phyloP scores from a whole-genome alignment of 2,329 filamentous ascomycete genomes.

The Thielaviopsis ethacetica region DNA sequence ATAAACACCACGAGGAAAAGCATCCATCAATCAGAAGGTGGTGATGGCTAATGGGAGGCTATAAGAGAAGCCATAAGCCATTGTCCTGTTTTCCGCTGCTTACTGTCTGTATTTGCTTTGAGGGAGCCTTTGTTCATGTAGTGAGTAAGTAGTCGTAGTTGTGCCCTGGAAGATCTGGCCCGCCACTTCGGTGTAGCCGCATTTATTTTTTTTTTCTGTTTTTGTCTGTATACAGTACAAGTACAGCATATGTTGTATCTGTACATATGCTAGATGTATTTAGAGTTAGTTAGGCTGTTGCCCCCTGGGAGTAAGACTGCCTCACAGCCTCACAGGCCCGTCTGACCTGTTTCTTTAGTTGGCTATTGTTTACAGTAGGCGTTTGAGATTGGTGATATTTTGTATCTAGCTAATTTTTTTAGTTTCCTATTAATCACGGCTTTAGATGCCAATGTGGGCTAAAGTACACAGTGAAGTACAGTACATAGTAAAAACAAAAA shows the following conservation, averaged over 20 bases:
- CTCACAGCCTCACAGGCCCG: not conserved
- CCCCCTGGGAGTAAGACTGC: not conserved
- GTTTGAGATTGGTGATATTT: not conserved
- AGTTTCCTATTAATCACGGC: not conserved
- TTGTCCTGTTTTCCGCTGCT: not conserved
- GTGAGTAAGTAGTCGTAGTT: not conserved
- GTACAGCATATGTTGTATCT: not conserved
- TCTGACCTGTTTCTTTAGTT: not conserved
- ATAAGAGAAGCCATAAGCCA: not conserved
- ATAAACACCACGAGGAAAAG: not conserved
- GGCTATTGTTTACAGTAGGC: not conserved
- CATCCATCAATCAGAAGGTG: not conserved
- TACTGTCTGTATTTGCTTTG: not conserved
- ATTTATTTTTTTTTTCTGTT: not conserved
- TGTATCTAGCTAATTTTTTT: not conserved
- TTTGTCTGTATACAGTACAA: not conserved
- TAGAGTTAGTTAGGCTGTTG: not conserved
- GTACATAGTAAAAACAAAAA: not conserved
- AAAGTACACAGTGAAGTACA: not conserved
- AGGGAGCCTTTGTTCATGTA: not conserved
- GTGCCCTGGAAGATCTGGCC: not conserved
- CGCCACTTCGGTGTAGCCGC: not conserved
- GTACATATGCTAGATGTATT: not conserved
- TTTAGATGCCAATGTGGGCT: not conserved
- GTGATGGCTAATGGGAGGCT: not conserved